Conservation (phyloP, 1,139 yeast genomes). For the Suhomyces maxii region DNA sequence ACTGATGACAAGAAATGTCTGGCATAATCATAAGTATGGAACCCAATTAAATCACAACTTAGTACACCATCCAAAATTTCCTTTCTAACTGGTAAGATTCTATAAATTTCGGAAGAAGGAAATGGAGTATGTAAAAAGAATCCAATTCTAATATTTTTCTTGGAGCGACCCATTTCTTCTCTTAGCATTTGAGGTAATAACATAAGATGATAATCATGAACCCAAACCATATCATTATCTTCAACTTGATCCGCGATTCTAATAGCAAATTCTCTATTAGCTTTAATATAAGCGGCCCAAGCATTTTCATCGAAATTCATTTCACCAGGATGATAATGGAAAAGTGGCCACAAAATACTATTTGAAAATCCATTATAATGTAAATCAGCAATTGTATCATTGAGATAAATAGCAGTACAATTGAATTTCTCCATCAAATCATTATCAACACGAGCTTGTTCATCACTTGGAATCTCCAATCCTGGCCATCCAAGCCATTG, state of each 20-base stretch:
- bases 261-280: slow-evolving; percentile 79
- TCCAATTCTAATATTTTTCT: slow-evolving; percentile 72
- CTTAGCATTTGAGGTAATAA: slow-evolving; percentile 87
- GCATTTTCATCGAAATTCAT: slow-evolving; percentile 97
- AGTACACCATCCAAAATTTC: slow-evolving; percentile 90
- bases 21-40: slow-evolving; percentile 99
- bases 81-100: slow-evolving; percentile 92
- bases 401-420: slow-evolving; percentile 85
- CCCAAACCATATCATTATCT: slow-evolving; percentile 93
- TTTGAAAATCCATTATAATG: slow-evolving; percentile 97
- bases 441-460: slow-evolving; percentile 63
- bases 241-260: slow-evolving; percentile 69
- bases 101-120: slow-evolving; percentile 94
- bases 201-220: slow-evolving; percentile 97
- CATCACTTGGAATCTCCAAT: slow-evolving; percentile 77
- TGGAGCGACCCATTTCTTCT: slow-evolving; percentile 50
- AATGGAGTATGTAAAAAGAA: slow-evolving; percentile 97
- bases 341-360: slow-evolving; percentile 92
- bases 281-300: slow-evolving; percentile 97
- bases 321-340: slow-evolving; percentile 99
- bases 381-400: slow-evolving; percentile 88
- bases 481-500: slow-evolving; percentile 99
- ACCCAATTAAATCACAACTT: slow-evolving; percentile 93
- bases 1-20: slow-evolving; percentile 93
- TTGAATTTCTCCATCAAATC: slow-evolving; percentile 78